Evolutionary conservation across 2,329 filamentous ascomycete genomes (phyloP), one percentile per base, ranked within the genome.

Genomic region (Colletotrichum abscissum): DNA sequence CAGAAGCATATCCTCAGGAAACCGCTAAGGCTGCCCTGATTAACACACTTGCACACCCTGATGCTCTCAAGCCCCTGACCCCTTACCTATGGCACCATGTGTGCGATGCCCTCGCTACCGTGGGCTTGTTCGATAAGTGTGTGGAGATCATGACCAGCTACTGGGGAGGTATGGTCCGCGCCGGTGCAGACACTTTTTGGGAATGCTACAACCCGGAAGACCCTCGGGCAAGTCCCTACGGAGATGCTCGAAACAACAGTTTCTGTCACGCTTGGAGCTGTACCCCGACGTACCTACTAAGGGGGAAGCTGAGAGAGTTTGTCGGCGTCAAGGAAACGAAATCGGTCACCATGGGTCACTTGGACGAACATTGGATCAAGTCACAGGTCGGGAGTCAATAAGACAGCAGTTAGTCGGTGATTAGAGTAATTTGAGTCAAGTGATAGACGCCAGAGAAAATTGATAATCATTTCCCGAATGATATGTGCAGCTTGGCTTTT

Each of bases 231-330:
- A 81, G 79, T 69, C 80, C 80, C 3, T 81, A 81, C 65, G 79
- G 77, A 3, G 80, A 81, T 73, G 77, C 75, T 16, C 74, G 79
- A 22, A 81, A 80, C 72, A 82, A 81, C 58, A 80, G 78, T 46
- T 82, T 80, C 72, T 82, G 79, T 28, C 79, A 81, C 77, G 79
- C 80, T 1, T 81, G 80, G 80, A 79, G 78, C 68, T 81, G 80
- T 63, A 80, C 79, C 16, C 78, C 79, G 1, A 78, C 78, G 19
- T 80, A 80, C 69, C 57, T 80, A 49, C 72, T 81, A 4, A 75
- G 79, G 57, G 66, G 38, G 16, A 75, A 73, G 54, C 35, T 76
- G 54, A 73, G 46, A 26, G 59, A 55, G 3, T 69, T 60, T 19
- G 33, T 64, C 11, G 70, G 66, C 1, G 66, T 73, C 4, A 19